Evolutionary conservation across 768 basidiomycete species (phyloP).

Genomic region (Infundibulicybe gibba): DNA sequence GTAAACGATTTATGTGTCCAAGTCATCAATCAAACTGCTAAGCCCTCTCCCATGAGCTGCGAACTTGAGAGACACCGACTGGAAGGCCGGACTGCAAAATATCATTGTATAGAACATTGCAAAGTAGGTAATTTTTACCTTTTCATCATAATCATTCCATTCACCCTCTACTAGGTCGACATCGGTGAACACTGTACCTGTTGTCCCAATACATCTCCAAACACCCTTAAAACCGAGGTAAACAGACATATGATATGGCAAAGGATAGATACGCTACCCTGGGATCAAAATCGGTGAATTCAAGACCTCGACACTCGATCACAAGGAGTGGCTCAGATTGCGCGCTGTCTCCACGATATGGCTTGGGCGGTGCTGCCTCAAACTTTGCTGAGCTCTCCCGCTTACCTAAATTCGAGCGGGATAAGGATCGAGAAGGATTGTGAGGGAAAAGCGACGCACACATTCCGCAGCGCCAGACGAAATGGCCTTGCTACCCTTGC

Average conservation of each 20-base stretch:
- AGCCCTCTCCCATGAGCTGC: constrained; percentile 67
- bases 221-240: constrained; percentile 45
- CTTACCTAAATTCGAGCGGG: constrained; percentile 40
- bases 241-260: not conserved
- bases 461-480: constrained; percentile 76
- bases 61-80: constrained; percentile 67
- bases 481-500: constrained; percentile 71
- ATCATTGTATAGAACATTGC: constrained; percentile 1
- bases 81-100: constrained; percentile 48
- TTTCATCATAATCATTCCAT: constrained; percentile 93
- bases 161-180: constrained; percentile 64
- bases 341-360: constrained; percentile 62
- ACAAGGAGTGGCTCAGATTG: constrained; percentile 62
- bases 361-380: constrained; percentile 41
- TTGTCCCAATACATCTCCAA: constrained; percentile 73
- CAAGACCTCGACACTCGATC: constrained; percentile 85
- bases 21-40: constrained; percentile 18
- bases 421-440: constrained; percentile 1
- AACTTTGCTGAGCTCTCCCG: constrained; percentile 83
- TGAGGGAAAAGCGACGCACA: constrained; percentile 33
- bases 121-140: constrained; percentile 40
- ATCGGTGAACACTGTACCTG: constrained; percentile 55
- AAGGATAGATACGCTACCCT: constrained; percentile 35
- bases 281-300: constrained; percentile 77
- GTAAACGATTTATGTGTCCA: not conserved